Base-by-base conservation (phyloP, 371 early-diverging fungal species). In the Mucor irregularis region DNA sequence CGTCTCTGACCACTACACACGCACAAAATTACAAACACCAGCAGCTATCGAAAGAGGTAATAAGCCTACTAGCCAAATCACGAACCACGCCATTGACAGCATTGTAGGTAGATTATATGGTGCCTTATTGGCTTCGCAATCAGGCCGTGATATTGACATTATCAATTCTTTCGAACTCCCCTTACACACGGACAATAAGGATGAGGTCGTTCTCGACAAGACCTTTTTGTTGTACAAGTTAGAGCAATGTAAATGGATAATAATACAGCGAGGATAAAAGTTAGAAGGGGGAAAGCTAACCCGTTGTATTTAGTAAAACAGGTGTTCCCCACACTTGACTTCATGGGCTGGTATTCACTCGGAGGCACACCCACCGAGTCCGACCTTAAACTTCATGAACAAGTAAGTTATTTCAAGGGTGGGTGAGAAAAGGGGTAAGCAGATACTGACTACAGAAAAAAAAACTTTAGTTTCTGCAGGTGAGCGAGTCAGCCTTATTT, bases 271-370 rank as follows among this genome's bases (percentile, higher is more conserved):
- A 35, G 7, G 5, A 34, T 14, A 28, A 46, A 46, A 46, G 13
- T 19, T 30, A 37, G 5, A 44, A 40, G 29, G 5, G 10, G 7
- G n/a, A n/a, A n/a, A n/a, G n/a, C n/a, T n/a, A n/a, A n/a, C n/a
- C n/a, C n/a, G n/a, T n/a, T n/a, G n/a, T 30, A n/a, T 35, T 13
- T 58, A 93, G 93, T 88, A 62, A 83, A 83, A 35, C 91, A 90
- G 66, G 94, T 94, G 24, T 94, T 91, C 65, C 91, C 92, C 2
- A 73, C 80, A 14, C 83, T 86, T 37, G 94, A 94, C 48, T 82
- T 92, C 48, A 77, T 94, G 59, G 94, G 94, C 1, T 94, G 94
- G 94, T 94, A 94, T 52, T 70, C 88, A 3, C 69, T 88, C 17
- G 92, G 91, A 10, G 40, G 72, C 2, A 59, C 60, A 7, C 90